Evolutionary conservation across 345 rosid species (phyloP).

Genomic region (Excoecaria agallocha): DNA sequence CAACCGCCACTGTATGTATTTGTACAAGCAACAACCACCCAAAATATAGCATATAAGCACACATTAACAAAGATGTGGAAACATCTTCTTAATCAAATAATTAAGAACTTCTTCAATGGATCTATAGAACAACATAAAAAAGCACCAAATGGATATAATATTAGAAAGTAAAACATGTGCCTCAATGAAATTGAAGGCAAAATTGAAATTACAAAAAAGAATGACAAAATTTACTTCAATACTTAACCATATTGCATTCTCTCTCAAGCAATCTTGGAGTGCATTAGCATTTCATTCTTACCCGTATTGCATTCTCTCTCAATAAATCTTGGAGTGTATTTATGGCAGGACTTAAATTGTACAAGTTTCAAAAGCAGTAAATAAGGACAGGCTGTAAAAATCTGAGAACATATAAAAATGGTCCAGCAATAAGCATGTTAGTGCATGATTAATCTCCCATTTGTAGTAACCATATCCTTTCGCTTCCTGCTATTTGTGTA

Average conservation of each 20-base stretch:
- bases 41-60: not conserved
- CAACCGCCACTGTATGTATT: too few relatives aligned
- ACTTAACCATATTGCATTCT: too few relatives aligned
- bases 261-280: too few relatives aligned
- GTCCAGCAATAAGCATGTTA: too few relatives aligned
- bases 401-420: too few relatives aligned
- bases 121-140: not conserved
- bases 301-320: conserved; percentile 88
- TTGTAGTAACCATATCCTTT: too few relatives aligned
- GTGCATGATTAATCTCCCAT: too few relatives aligned
- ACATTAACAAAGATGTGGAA: not conserved
- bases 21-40: conserved; percentile 29
- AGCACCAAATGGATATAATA: not conserved
- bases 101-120: not conserved
- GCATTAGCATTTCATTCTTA: conserved; percentile 20
- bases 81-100: not conserved
- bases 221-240: too few relatives aligned
- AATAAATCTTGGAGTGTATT: conserved; percentile 76
- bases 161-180: too few relatives aligned
- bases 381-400: conserved; percentile 1
- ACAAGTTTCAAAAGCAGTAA: conserved; percentile 9
- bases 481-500: too few relatives aligned
- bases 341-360: conserved; percentile 92
- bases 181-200: too few relatives aligned
- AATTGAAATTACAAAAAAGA: too few relatives aligned